Percentiles rank a stretch among this genome's conserved stretches.
Evolutionary conservation across 139 green algal species (phyloP).

Genomic region (Chlorella sp.): DNA sequence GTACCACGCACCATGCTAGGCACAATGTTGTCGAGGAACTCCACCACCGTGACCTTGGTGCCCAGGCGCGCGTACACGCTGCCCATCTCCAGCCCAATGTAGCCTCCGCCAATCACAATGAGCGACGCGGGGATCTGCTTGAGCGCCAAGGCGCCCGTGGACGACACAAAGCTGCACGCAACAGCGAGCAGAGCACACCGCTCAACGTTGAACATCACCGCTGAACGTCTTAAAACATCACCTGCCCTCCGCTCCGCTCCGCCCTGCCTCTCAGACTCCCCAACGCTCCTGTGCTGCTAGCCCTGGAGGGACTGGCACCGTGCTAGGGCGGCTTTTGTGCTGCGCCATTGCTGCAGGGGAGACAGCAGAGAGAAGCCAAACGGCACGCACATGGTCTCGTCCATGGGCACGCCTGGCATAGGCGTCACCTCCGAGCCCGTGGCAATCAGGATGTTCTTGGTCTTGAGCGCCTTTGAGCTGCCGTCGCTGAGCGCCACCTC

Average conservation of each 20-base stretch:
- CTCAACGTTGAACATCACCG: too few relatives aligned
- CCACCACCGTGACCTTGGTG: conserved; percentile 90
- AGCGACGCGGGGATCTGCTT: conserved; percentile 84
- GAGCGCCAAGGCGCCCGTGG: conserved; percentile 89
- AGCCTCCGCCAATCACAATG: conserved; percentile 94
- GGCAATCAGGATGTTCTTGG: conserved; percentile 96
- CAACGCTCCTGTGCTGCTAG: too few relatives aligned
- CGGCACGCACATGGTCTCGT: conserved; percentile 84
- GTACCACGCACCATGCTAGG: conserved; percentile 81
- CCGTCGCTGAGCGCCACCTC: conserved; percentile 77
- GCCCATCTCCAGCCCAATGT: conserved; percentile 98
- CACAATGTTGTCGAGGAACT: conserved; percentile 90
- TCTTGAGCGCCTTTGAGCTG: conserved; percentile 37
- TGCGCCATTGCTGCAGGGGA: background rate
- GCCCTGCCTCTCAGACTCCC: too few relatives aligned
- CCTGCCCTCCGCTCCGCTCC: too few relatives aligned
- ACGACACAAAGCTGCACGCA: conserved; percentile 89
- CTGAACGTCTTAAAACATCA: too few relatives aligned
- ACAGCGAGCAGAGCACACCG: too few relatives aligned
- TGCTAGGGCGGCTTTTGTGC: background rate
- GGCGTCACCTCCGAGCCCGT: conserved; percentile 90
- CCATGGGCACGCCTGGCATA: conserved; percentile 83
- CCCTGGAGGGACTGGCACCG: too few relatives aligned
- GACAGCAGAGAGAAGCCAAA: background rate
- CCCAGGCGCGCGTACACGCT: conserved; percentile 91